phyloP scores from a whole-genome alignment of 2,329 filamentous ascomycete species.

The Phialocephala sp. region DNA sequence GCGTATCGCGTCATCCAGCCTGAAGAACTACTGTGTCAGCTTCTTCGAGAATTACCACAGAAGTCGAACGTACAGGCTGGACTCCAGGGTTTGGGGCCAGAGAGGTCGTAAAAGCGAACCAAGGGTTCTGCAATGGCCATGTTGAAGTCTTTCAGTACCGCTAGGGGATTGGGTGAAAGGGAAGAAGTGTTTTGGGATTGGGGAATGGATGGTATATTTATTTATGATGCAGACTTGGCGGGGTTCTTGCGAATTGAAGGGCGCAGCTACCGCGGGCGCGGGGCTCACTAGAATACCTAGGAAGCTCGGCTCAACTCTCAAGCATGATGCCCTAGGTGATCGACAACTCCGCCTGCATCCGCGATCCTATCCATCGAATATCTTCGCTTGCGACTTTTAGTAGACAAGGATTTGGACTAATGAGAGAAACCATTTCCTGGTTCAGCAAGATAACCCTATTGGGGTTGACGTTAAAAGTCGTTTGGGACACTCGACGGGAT shows the following conservation, averaged over 20 bases:
- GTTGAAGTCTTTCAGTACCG: neutral
- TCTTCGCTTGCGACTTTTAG: too few relatives aligned
- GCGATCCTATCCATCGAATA: too few relatives aligned
- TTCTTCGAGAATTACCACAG: too few relatives aligned
- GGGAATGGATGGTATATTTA: neutral
- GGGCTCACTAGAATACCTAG: neutral
- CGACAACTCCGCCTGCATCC: neutral
- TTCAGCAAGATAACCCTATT: too few relatives aligned
- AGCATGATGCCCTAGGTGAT: neutral
- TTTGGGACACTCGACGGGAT: too few relatives aligned
- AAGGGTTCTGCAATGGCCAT: slow-evolving; percentile 27
- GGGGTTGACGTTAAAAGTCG: too few relatives aligned
- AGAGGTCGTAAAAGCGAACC: slow-evolving; percentile 35
- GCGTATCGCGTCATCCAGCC: slow-evolving; percentile 27
- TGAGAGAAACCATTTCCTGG: too few relatives aligned
- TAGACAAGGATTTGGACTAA: too few relatives aligned
- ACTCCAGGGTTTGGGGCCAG: slow-evolving; percentile 31
- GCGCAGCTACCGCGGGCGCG: neutral
- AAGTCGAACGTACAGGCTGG: slow-evolving; percentile 19
- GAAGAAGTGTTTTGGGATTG: neutral
- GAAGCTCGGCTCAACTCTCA: neutral
- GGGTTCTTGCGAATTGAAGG: neutral
- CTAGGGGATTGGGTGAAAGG: neutral
- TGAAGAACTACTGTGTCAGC: too few relatives aligned
- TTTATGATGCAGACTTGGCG: neutral